These are phyloP conservation scores for Geotrichum australiense DNA, from an alignment of 1,139 yeast species.

Conservation along the genomic window DNA sequence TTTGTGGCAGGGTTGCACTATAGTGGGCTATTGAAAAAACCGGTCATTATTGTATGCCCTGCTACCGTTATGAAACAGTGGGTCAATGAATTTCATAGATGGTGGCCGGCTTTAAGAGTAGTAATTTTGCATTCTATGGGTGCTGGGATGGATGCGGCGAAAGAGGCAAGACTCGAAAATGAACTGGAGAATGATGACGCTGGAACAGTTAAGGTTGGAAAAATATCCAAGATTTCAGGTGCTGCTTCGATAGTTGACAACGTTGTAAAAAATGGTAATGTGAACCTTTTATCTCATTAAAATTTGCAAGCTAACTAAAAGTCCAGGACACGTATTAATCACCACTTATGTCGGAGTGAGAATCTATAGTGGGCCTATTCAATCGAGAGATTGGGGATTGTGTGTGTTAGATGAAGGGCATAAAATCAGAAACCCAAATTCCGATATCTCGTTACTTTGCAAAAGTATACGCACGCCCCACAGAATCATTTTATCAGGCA, in stretches of 20 bases:
- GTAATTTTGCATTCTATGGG: constrained; percentile 90
- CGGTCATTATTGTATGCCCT: constrained; percentile 85
- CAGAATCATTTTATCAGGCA: constrained; percentile 83
- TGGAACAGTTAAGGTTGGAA: constrained; percentile 32
- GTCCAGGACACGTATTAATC: constrained; percentile 54
- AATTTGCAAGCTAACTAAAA: constrained; percentile 1
- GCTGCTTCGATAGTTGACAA: constrained; percentile 42
- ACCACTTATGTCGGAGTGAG: constrained; percentile 91
- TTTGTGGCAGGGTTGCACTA: constrained; percentile 87
- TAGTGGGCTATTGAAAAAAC: constrained; percentile 65
- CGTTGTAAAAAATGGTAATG: constrained; percentile 46
- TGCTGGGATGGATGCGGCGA: constrained; percentile 62
- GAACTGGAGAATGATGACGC: constrained; percentile 44
- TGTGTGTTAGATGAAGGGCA: constrained; percentile 94
- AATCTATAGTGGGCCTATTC: constrained; percentile 60
- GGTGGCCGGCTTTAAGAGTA: constrained; percentile 97
- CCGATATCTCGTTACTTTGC: constrained; percentile 77
- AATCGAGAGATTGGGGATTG: constrained; percentile 81
- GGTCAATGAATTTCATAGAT: constrained; percentile 89
- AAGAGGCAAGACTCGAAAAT: constrained; percentile 46
- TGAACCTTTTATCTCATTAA: background rate
- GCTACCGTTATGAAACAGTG: constrained; percentile 95
- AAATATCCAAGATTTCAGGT: constrained; percentile 26
- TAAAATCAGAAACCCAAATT: constrained; percentile 90
- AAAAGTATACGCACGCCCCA: constrained; percentile 77